These are phyloP conservation scores for Emmonsiellopsis sp. DNA, from an alignment of 2,329 filamentous ascomycete species.

Conservation along the genomic window DNA sequence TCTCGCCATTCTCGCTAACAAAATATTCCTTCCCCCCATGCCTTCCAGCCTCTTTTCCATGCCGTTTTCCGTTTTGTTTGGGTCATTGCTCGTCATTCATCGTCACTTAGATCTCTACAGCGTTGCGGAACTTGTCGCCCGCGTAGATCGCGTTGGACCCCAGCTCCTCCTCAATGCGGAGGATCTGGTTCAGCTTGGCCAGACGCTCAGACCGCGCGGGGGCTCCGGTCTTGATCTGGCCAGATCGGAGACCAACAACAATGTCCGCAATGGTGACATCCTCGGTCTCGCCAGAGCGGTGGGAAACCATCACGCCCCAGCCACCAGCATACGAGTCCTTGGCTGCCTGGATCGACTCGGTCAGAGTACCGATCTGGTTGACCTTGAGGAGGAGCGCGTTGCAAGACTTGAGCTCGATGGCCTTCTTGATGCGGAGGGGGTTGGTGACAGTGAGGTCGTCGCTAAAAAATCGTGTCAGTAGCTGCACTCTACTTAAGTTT, in stretches of 20 bases:
- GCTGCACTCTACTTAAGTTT: neutral
- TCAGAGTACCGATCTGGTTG: constrained; percentile 99
- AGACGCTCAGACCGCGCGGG: constrained; percentile 94
- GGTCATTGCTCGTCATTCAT: neutral
- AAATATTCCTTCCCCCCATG: neutral
- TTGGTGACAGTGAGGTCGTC: constrained; percentile 99
- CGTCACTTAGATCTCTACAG: constrained; percentile 71
- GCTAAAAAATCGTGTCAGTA: constrained; percentile 31
- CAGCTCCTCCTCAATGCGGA: constrained; percentile 98
- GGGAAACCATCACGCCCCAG: constrained; percentile 99
- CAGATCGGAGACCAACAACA: constrained; percentile 88
- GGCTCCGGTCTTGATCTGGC: constrained; percentile 98
- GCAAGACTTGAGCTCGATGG: constrained; percentile 97
- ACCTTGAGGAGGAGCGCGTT: constrained; percentile 98
- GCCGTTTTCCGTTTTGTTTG: neutral
- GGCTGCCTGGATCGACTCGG: constrained; percentile 97
- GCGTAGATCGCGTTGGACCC: constrained; percentile 86
- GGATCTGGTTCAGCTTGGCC: constrained; percentile 99
- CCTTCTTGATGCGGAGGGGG: constrained; percentile 98
- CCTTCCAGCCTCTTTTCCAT: neutral
- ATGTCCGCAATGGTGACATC: constrained; percentile 99
- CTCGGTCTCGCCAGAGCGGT: constrained; percentile 98
- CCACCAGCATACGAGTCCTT: constrained; percentile 94
- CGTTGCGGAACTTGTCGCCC: constrained; percentile 81
- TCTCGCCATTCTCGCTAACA: neutral